phyloP scores from a whole-genome alignment of 805 yeast genomes.

The Ogataea chonburiensis region DNA sequence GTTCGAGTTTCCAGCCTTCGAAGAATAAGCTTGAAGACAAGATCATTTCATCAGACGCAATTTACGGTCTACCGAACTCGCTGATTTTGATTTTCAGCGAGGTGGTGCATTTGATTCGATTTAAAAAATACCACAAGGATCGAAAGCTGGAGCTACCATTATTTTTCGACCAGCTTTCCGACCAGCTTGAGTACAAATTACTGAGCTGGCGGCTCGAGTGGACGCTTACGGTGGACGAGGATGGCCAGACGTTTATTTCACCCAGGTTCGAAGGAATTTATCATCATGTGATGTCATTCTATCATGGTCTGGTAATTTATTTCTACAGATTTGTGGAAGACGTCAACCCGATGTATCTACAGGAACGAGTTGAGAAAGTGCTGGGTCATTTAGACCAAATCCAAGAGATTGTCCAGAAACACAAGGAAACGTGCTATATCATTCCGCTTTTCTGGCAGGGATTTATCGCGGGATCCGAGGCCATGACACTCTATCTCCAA shows the following conservation, averaged over 20 bases:
- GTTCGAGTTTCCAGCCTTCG: conserved; percentile 39
- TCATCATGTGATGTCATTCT: conserved; percentile 79
- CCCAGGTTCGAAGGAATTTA: conserved; percentile 68
- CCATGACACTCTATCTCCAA: conserved; percentile 56
- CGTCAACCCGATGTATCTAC: conserved; percentile 54
- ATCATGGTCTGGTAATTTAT: conserved; percentile 68
- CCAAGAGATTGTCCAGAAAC: conserved; percentile 49
- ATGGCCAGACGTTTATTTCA: conserved; percentile 40
- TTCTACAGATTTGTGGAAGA: conserved; percentile 63
- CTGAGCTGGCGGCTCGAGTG: conserved; percentile 74
- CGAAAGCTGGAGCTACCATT: conserved; percentile 33
- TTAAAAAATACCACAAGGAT: conserved; percentile 53
- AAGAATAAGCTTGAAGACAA: conserved; percentile 50
- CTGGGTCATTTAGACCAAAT: conserved; percentile 63
- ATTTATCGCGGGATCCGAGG: conserved; percentile 83
- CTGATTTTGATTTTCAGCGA: conserved; percentile 70
- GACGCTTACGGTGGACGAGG: conserved; percentile 45
- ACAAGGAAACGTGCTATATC: conserved; percentile 51
- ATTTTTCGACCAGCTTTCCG: conserved; percentile 34
- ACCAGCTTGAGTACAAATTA: conserved; percentile 49
- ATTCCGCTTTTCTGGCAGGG: conserved; percentile 89
- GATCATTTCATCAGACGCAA: conserved; percentile 69
- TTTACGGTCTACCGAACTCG: conserved; percentile 84
- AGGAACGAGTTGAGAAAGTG: conserved; percentile 58
- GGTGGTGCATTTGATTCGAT: conserved; percentile 63